Evolutionary conservation across 2,329 filamentous ascomycete genomes (phyloP).

Genomic region (Colletotrichum lentis): DNA sequence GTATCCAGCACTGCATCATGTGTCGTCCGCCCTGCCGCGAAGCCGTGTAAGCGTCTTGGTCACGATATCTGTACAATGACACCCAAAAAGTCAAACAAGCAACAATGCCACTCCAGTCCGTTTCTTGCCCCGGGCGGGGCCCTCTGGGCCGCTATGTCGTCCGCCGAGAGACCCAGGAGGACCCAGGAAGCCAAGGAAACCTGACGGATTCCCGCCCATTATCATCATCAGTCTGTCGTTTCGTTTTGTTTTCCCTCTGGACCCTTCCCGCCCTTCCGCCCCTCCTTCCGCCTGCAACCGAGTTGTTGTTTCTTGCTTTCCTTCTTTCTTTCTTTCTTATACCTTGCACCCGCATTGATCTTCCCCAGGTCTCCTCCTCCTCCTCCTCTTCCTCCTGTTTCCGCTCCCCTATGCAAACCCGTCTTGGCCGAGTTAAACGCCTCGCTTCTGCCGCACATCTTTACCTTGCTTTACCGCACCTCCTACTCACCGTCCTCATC

Average conservation of each 20-base stretch:
- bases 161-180: background rate
- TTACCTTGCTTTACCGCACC: too few relatives aligned
- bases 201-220: conserved; percentile 14
- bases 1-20: conserved; percentile 21
- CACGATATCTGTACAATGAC: background rate
- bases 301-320: background rate
- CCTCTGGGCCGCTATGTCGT: background rate
- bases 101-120: background rate
- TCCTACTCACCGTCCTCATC: background rate
- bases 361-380: background rate
- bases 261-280: background rate
- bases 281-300: background rate
- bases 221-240: conserved; percentile 23
- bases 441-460: background rate
- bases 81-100: background rate
- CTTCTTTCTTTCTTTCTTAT: background rate
- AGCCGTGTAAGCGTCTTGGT: conserved; percentile 27
- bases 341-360: conserved; percentile 15
- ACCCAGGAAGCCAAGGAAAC: background rate
- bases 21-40: background rate
- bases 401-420: conserved; percentile 3
- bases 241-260: conserved; percentile 3
- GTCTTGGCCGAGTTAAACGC: conserved; percentile 20
- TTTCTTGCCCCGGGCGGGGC: conserved; percentile 15
- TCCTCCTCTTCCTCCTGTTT: background rate